Conservation (phyloP, 2,329 filamentous ascomycete species). For the Metarhizium brunneum region DNA sequence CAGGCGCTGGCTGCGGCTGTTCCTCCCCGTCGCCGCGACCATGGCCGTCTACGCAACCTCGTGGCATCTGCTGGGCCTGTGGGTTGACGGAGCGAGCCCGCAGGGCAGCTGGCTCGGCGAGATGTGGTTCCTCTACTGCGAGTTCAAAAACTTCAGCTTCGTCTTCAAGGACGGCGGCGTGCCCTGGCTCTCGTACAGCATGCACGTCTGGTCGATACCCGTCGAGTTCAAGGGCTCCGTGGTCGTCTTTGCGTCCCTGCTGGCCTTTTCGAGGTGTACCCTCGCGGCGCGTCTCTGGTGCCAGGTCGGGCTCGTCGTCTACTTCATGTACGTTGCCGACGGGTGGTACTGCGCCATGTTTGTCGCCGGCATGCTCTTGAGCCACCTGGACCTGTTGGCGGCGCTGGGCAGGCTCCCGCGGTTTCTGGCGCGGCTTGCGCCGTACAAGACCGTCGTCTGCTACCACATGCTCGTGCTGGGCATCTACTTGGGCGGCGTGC, state of each 20-base stretch:
- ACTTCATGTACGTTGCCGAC: constrained; percentile 61
- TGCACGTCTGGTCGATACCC: constrained; percentile 55
- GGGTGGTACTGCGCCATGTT: constrained; percentile 55
- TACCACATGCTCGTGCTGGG: constrained; percentile 41
- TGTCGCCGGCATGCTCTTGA: constrained; percentile 49
- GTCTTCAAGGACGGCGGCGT: constrained; percentile 49
- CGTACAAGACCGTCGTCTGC: constrained; percentile 41
- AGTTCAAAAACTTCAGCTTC: constrained; percentile 63
- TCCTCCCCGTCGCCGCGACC: constrained; percentile 41
- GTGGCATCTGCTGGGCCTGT: constrained; percentile 44
- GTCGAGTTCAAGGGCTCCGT: constrained; percentile 57
- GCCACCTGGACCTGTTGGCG: constrained; percentile 50
- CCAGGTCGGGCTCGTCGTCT: constrained; percentile 44
- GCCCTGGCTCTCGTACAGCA: constrained; percentile 43
- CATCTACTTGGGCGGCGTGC: constrained; percentile 52
- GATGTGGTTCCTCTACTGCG: constrained; percentile 38
- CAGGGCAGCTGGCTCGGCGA: constrained; percentile 36
- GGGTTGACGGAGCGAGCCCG: constrained; percentile 26
- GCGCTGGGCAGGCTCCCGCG: constrained; percentile 38
- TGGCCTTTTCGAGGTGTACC: constrained; percentile 48
- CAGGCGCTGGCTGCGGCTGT: constrained; percentile 40
- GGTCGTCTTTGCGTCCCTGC: constrained; percentile 46
- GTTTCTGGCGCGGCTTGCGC: constrained; percentile 34
- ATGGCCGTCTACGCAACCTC: constrained; percentile 41
- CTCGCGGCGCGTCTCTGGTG: constrained; percentile 45